Percentiles rank a stretch among this genome's conserved stretches.
Evolutionary conservation across 2,329 filamentous ascomycete genomes (phyloP).

Genomic region (Pyrenophora graminea): DNA sequence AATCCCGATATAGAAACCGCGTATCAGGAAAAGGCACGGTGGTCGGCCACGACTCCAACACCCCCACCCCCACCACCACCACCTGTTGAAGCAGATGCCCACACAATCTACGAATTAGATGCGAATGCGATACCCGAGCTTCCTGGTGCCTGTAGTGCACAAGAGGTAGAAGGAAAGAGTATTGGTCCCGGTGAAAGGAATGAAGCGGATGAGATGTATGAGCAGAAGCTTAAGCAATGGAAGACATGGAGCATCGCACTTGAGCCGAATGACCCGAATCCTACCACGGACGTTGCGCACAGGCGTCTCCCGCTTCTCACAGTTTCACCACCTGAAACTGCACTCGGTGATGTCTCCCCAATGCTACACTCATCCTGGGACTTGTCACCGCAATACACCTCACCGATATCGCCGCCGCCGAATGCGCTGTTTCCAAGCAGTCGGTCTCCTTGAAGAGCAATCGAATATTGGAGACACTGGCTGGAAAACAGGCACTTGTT

Average conservation of each 20-base stretch:
- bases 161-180: constrained; percentile 19
- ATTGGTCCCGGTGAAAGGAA: constrained; percentile 1
- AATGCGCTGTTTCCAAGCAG: constrained; percentile 11
- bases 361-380: constrained; percentile 13
- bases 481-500: too few species aligned
- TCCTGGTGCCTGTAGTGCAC: constrained; percentile 18
- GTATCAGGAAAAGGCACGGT: constrained; percentile 20
- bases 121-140: constrained; percentile 27
- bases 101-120: constrained; percentile 28
- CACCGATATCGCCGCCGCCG: constrained; percentile 13
- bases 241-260: constrained; percentile 10
- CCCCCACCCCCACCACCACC: neutral
- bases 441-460: neutral
- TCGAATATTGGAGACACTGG: neutral
- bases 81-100: constrained; percentile 29
- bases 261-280: neutral
- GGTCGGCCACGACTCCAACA: constrained; percentile 2
- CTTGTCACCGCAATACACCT: neutral
- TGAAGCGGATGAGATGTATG: constrained; percentile 17
- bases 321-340: constrained; percentile 8
- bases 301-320: constrained; percentile 5
- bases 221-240: constrained; percentile 15
- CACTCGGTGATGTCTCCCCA: constrained; percentile 13
- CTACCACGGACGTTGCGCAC: neutral
- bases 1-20: constrained; percentile 13